Evolutionary conservation across 192 early-diverging fungal genomes (phyloP).

Genomic region (Entomortierella parvispora): DNA sequence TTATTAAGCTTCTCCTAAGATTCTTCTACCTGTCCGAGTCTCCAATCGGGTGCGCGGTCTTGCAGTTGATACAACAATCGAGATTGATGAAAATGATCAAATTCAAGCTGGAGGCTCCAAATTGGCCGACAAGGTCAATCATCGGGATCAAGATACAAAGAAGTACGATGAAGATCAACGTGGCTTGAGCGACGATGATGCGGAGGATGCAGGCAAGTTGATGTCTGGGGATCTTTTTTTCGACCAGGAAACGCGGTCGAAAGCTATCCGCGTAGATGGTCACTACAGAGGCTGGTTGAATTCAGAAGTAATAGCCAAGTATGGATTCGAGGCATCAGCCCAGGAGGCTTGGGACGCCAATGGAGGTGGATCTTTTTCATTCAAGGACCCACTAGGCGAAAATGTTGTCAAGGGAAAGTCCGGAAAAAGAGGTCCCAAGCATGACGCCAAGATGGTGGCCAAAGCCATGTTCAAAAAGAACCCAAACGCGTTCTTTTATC

Average conservation of each 20-base stretch:
- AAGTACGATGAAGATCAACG: background rate
- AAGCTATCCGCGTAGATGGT: constrained; percentile 67
- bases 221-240: constrained; percentile 70
- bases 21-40: constrained; percentile 22
- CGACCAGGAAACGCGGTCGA: constrained; percentile 47
- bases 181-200: constrained; percentile 32
- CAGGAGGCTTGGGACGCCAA: constrained; percentile 79
- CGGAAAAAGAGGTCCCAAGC: constrained; percentile 16
- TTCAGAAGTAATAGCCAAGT: constrained; percentile 61
- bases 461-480: constrained; percentile 78
- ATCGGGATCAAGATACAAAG: background rate
- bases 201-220: constrained; percentile 39
- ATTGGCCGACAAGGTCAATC: constrained; percentile 47
- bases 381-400: constrained; percentile 61
- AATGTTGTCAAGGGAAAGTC: constrained; percentile 5
- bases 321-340: constrained; percentile 67
- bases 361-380: constrained; percentile 79
- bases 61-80: constrained; percentile 5
- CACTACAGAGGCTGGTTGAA: constrained; percentile 77
- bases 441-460: constrained; percentile 55
- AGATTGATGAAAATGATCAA: constrained; percentile 36
- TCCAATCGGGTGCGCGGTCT: constrained; percentile 53
- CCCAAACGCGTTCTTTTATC: constrained; percentile 81
- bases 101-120: background rate
- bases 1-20: constrained; percentile 9